Percentiles rank a stretch among this genome's conserved stretches.
Evolutionary conservation across 495 filamentous ascomycete species (phyloP).

Genomic region (Aspergillus baeticus): DNA sequence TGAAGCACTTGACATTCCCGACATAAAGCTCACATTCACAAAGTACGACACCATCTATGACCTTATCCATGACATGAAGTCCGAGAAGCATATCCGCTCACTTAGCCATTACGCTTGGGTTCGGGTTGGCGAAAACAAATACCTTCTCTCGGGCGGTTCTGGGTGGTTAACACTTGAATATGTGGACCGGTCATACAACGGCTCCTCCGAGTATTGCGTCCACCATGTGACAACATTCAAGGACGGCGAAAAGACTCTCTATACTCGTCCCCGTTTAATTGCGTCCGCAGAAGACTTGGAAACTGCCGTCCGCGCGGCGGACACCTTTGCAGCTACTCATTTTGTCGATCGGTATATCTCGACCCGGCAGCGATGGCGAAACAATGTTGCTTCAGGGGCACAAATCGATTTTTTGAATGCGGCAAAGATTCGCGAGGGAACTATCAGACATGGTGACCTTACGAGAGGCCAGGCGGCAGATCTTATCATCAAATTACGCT

Average conservation of each 20-base stretch:
- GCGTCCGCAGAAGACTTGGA: constrained; percentile 58
- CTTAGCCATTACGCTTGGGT: constrained; percentile 82
- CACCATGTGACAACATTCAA: constrained; percentile 36
- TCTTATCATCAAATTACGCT: constrained; percentile 89
- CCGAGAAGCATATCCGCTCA: constrained; percentile 72
- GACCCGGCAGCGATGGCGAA: constrained; percentile 64
- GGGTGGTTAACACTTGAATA: constrained; percentile 61
- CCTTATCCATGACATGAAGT: constrained; percentile 76
- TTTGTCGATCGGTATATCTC: constrained; percentile 61
- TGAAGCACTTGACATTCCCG: not conserved
- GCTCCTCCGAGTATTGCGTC: constrained; percentile 22
- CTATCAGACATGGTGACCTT: constrained; percentile 52
- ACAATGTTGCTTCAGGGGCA: constrained; percentile 57
- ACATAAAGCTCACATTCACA: constrained; percentile 58
- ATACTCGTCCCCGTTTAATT: constrained; percentile 63
- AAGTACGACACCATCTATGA: constrained; percentile 89
- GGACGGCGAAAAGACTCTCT: constrained; percentile 31
- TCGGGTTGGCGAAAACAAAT: constrained; percentile 59
- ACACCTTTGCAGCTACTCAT: constrained; percentile 68
- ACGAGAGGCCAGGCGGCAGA: constrained; percentile 83
- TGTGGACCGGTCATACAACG: constrained; percentile 17
- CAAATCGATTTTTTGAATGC: constrained; percentile 77
- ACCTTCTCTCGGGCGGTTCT: constrained; percentile 55
- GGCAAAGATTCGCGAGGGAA: constrained; percentile 52
- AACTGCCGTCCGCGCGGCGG: constrained; percentile 76